Percentiles rank a stretch among this genome's conserved stretches.
Evolutionary conservation across 1,284 basidiomycete species (phyloP).

Genomic region (Rhodofomes roseus): DNA sequence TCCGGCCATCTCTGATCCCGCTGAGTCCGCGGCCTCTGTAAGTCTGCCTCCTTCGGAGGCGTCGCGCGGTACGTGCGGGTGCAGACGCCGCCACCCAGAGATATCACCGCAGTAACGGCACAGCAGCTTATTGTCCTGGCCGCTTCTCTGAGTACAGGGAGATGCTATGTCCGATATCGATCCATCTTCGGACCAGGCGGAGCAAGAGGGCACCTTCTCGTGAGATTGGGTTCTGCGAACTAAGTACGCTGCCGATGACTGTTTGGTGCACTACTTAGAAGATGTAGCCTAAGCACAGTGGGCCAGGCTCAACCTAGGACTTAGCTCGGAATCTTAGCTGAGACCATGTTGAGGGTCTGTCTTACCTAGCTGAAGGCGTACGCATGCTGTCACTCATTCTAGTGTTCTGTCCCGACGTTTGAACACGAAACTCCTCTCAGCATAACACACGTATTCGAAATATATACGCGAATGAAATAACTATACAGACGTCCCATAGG

Average conservation of each 20-base stretch:
- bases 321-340: not conserved
- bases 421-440: not conserved
- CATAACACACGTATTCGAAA: not conserved
- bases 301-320: not conserved
- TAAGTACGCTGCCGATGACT: not conserved
- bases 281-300: not conserved
- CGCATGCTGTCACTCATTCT: not conserved
- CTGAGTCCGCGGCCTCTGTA: not conserved
- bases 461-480: constrained; percentile 2
- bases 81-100: not conserved
- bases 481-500: not conserved
- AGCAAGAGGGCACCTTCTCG: not conserved
- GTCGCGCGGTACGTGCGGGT: not conserved
- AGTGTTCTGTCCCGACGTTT: not conserved
- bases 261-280: not conserved
- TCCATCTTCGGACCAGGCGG: not conserved
- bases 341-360: no score
- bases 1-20: not conserved
- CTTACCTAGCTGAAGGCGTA: no score
- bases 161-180: not conserved
- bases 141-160: not conserved
- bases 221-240: not conserved
- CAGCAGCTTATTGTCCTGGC: not conserved
- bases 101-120: not conserved
- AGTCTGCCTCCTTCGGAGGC: not conserved